Conservation (phyloP, 108 stramenopile species). For the Fragilaria crotonensis region DNA sequence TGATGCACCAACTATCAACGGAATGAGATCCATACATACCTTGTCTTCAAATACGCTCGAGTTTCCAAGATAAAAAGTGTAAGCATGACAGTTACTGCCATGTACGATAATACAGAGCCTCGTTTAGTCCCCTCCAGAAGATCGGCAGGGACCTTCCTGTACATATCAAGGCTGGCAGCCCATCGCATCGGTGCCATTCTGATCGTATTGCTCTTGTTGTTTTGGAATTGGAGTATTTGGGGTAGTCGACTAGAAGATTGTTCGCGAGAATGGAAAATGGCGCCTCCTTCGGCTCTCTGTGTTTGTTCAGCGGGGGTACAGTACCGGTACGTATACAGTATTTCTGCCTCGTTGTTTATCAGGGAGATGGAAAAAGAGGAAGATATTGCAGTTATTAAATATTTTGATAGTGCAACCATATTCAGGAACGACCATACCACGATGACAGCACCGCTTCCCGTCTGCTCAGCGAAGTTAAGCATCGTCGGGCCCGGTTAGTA, state of each 20-base stretch:
- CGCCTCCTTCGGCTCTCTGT: no score
- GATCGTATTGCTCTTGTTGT: no score
- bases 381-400: no score
- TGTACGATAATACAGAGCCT: slow-evolving; percentile 59
- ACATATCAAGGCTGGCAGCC: slow-evolving; percentile 67
- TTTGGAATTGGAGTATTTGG: no score
- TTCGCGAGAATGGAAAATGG: no score
- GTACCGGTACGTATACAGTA: no score
- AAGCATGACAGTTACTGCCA: slow-evolving; percentile 52
- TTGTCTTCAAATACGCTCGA: slow-evolving; percentile 61
- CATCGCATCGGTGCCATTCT: slow-evolving; percentile 5
- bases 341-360: no score
- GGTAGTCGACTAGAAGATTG: no score
- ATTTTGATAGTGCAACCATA: no score
- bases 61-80: slow-evolving; percentile 84
- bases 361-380: no score
- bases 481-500: slow-evolving; percentile 71
- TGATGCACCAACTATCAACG: slow-evolving; percentile 17
- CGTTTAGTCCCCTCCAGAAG: slow-evolving; percentile 65
- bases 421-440: slow-evolving; percentile 68
- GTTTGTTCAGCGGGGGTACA: no score
- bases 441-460: slow-evolving; percentile 82
- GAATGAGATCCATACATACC: slow-evolving; percentile 1
- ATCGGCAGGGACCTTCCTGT: slow-evolving; percentile 76
- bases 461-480: slow-evolving; percentile 83